Percentiles rank a stretch among this genome's conserved stretches.
These are phyloP conservation scores for Mucor saturninus DNA, from an alignment of 371 early-diverging fungal genomes.

Conservation along the genomic window DNA sequence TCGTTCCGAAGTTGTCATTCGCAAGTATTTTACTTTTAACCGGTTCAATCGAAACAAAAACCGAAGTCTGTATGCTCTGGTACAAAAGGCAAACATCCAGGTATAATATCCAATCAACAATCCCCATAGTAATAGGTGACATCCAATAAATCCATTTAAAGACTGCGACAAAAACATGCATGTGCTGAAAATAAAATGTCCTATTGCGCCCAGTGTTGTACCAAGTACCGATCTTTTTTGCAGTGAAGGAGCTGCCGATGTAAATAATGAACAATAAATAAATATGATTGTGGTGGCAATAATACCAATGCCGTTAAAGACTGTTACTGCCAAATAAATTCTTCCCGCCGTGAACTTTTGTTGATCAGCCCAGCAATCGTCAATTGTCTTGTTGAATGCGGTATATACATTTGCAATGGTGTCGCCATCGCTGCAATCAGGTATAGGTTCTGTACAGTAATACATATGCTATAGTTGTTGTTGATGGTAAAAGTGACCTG, in stretches of 20 bases:
- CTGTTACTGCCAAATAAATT: slow-evolving; percentile 9
- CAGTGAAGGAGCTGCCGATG: slow-evolving; percentile 15
- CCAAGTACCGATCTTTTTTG: slow-evolving; percentile 34
- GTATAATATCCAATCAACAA: slow-evolving; percentile 37
- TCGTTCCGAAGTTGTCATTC: slow-evolving; percentile 17
- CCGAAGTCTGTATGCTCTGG: slow-evolving; percentile 36
- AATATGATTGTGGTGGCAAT: slow-evolving; percentile 12
- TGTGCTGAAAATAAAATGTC: slow-evolving; percentile 40
- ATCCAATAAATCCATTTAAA: slow-evolving; percentile 14
- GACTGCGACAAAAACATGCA: slow-evolving; percentile 27
- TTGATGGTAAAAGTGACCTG: neutral
- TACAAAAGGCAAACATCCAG: slow-evolving; percentile 41
- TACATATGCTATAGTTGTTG: neutral
- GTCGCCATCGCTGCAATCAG: slow-evolving; percentile 11
- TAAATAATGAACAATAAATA: slow-evolving; percentile 3
- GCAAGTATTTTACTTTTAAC: slow-evolving; percentile 31
- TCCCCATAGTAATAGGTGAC: slow-evolving; percentile 39
- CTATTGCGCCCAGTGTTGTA: slow-evolving; percentile 36
- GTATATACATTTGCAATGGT: neutral
- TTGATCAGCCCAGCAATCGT: slow-evolving; percentile 9
- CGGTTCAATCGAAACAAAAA: slow-evolving; percentile 34
- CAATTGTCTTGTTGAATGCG: neutral
- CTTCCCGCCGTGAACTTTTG: slow-evolving; percentile 1
- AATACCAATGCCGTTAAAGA: slow-evolving; percentile 12
- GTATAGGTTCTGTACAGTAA: slow-evolving; percentile 4